These are phyloP conservation scores for Alternaria brassicicola DNA, from an alignment of 2,329 filamentous ascomycete genomes.

Conservation along the genomic window DNA sequence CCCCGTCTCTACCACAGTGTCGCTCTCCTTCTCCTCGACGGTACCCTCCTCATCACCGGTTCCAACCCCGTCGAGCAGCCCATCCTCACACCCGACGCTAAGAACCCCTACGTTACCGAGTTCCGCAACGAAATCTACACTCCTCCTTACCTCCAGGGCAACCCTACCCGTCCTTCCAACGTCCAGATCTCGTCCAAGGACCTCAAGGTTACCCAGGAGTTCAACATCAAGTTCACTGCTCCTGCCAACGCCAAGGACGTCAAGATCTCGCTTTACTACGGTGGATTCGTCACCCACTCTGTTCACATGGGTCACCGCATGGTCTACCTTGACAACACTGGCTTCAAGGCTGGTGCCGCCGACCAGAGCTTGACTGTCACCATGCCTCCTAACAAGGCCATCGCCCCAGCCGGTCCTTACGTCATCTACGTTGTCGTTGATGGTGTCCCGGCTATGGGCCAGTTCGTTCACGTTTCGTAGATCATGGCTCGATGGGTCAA, in stretches of 20 bases:
- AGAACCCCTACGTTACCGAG: conserved; percentile 62
- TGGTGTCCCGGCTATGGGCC: conserved; percentile 60
- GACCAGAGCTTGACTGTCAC: conserved; percentile 58
- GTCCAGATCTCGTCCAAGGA: conserved; percentile 54
- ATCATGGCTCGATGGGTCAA: neutral
- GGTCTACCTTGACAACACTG: conserved; percentile 58
- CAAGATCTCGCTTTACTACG: conserved; percentile 62
- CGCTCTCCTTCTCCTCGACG: conserved; percentile 64
- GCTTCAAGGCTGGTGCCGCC: conserved; percentile 52
- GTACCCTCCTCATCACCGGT: conserved; percentile 64
- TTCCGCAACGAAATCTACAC: conserved; percentile 68
- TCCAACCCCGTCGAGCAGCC: conserved; percentile 67
- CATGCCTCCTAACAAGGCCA: conserved; percentile 61
- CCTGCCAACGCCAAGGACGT: conserved; percentile 52
- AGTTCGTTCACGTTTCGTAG: conserved; percentile 56
- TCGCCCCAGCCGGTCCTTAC: conserved; percentile 66
- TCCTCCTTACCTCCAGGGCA: conserved; percentile 64
- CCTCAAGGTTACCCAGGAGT: conserved; percentile 53
- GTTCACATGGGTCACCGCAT: conserved; percentile 68
- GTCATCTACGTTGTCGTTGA: conserved; percentile 65
- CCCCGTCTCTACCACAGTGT: conserved; percentile 65
- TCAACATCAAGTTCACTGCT: conserved; percentile 57
- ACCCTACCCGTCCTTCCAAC: conserved; percentile 58
- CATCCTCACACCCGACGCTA: conserved; percentile 52
- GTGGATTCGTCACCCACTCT: conserved; percentile 66